Percentiles rank a stretch among this genome's conserved stretches.
Evolutionary conservation across 1,139 yeast species (phyloP).

Genomic region (Meyerozyma guilliermondii): DNA sequence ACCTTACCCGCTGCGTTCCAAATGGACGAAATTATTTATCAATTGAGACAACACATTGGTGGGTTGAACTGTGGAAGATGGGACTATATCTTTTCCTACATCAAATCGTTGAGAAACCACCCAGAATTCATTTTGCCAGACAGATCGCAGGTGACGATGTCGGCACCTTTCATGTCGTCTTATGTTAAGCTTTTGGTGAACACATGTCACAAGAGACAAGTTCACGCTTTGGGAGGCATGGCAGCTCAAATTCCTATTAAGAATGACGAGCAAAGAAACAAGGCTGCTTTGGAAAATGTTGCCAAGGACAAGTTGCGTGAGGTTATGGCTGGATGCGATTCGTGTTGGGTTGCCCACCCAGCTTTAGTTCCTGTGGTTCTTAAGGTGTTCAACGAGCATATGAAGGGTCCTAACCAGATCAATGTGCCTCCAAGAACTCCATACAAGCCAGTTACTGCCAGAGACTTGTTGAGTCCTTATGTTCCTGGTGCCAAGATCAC

Average conservation of each 20-base stretch:
- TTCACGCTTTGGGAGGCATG: conserved; percentile 71
- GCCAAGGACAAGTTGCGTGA: conserved; percentile 71
- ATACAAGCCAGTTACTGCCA: conserved; percentile 49
- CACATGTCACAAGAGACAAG: conserved; percentile 26
- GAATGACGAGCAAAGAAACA: conserved; percentile 59
- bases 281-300: conserved; percentile 65
- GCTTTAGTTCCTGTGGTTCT: conserved; percentile 72
- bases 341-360: conserved; percentile 83
- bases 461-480: conserved; percentile 65
- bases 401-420: conserved; percentile 84
- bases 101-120: conserved; percentile 62
- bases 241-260: conserved; percentile 81
- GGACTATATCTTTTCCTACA: conserved; percentile 75
- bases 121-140: conserved; percentile 65
- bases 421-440: conserved; percentile 50
- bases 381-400: conserved; percentile 72
- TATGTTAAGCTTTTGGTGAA: conserved; percentile 42
- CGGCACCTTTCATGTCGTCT: conserved; percentile 68
- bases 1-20: conserved; percentile 75
- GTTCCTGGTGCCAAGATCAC: conserved; percentile 63
- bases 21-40: conserved; percentile 77
- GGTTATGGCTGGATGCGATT: conserved; percentile 72
- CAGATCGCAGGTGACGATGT: conserved; percentile 70
- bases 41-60: conserved; percentile 67
- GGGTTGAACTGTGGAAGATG: conserved; percentile 82